phyloP scores from a whole-genome alignment of 805 yeast genomes.

The Barnettozyma vustinii region DNA sequence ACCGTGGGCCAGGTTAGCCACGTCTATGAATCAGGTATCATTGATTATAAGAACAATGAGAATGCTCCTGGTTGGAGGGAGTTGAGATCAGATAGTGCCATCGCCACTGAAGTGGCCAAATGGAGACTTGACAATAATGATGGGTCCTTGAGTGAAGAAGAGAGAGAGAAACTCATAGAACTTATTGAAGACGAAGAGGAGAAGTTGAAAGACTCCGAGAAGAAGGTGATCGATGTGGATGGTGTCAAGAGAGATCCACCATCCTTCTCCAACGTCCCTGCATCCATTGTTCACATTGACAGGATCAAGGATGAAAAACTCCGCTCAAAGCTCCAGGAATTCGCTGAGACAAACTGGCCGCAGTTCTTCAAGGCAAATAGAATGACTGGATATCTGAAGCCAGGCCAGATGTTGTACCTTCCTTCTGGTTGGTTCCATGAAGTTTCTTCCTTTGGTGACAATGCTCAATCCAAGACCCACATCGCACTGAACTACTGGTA shows the following conservation, averaged over 20 bases:
- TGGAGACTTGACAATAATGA: constrained; percentile 35
- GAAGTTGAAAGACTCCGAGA: constrained; percentile 13
- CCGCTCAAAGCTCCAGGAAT: constrained; percentile 26
- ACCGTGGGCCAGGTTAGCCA: constrained; percentile 59
- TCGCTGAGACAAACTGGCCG: constrained; percentile 44
- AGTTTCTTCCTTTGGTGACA: constrained; percentile 56
- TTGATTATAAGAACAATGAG: constrained; percentile 51
- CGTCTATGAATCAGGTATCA: constrained; percentile 57
- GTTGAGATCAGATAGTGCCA: constrained; percentile 58
- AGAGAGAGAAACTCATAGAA: constrained; percentile 21
- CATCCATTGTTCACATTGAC: constrained; percentile 54
- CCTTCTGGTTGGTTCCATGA: constrained; percentile 86
- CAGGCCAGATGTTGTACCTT: constrained; percentile 63
- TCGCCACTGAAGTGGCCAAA: constrained; percentile 41
- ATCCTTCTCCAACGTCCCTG: constrained; percentile 61
- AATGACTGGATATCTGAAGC: constrained; percentile 42
- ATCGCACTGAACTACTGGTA: constrained; percentile 74
- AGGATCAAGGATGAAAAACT: constrained; percentile 35
- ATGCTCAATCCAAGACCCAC: constrained; percentile 33
- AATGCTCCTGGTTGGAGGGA: constrained; percentile 60
- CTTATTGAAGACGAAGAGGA: constrained; percentile 28
- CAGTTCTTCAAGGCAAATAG: constrained; percentile 37
- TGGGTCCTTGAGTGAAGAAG: constrained; percentile 17
- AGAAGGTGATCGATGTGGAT: constrained; percentile 15
- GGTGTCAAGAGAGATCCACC: constrained; percentile 50